phyloP scores from a whole-genome alignment of 352 stramenopile genomes.

The Globisporangium okanoganense region DNA sequence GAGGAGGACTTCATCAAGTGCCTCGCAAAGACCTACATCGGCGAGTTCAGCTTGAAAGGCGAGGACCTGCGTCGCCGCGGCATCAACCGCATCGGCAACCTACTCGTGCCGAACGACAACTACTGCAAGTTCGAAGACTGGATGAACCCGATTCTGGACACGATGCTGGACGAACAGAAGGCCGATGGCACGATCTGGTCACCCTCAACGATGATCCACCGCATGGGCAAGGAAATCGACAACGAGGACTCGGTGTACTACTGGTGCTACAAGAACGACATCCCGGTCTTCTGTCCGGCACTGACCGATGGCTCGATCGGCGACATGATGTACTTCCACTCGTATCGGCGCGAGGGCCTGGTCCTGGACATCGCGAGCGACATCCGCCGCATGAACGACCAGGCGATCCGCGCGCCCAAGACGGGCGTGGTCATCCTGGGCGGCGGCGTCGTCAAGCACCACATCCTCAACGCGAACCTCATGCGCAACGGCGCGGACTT shows the following conservation, averaged over 20 bases:
- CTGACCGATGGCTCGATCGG: slow-evolving; percentile 99
- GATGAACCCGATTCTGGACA: slow-evolving; percentile 95
- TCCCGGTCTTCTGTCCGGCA: slow-evolving; percentile 99
- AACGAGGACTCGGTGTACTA: slow-evolving; percentile 99
- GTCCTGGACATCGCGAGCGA: slow-evolving; percentile 97
- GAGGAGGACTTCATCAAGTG: slow-evolving; percentile 99
- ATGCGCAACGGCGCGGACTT: slow-evolving; percentile 99
- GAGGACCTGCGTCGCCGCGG: slow-evolving; percentile 92
- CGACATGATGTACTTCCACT: slow-evolving; percentile 99
- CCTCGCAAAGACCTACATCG: slow-evolving; percentile 97
- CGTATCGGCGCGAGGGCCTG: slow-evolving; percentile 97
- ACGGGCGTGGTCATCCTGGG: slow-evolving; percentile 99
- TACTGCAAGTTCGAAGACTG: slow-evolving; percentile 99
- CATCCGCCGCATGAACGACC: slow-evolving; percentile 98
- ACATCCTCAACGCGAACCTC: slow-evolving; percentile 99
- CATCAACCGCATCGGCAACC: slow-evolving; percentile 99
- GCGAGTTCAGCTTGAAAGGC: slow-evolving; percentile 96
- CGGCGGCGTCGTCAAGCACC: slow-evolving; percentile 98
- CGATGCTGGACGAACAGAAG: slow-evolving; percentile 98
- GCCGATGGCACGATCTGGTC: slow-evolving; percentile 91
- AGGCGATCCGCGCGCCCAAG: slow-evolving; percentile 92
- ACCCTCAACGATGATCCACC: slow-evolving; percentile 96
- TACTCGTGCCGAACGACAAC: slow-evolving; percentile 99
- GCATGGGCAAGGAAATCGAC: slow-evolving; percentile 97
- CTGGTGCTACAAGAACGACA: slow-evolving; percentile 99